Base-by-base conservation (phyloP, 805 yeast species). In the Barnettozyma wickerhamii region DNA sequence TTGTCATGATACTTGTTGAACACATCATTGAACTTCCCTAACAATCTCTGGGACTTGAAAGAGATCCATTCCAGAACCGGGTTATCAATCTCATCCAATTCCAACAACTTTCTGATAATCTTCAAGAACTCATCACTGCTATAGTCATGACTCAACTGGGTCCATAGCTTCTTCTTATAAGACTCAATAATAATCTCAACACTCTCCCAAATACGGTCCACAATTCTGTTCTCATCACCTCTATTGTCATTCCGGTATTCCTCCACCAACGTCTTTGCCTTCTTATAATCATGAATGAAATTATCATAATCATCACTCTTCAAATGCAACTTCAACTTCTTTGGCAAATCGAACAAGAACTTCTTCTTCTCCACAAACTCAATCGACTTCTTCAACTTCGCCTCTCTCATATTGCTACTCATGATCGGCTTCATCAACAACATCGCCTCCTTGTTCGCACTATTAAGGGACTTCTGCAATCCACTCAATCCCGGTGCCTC, bases 61-160 rank as follows among this genome's bases (percentile, higher is more conserved):
- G 71, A 64, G 21, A 84, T 69, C 79, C 88, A 84, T 39, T 72
- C 77, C 18, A 69, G 56, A 6, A 83, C 74, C 5, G 91, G 91
- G 54, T 78, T 81, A 41, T 76, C 80, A 34, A 66, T 71, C 3
- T 74, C 71, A n/a, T 80, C 83, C 26, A 84, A 62, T 46, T 82
- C 86, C 33, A 80, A 58, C 26, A 84, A 63, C 48, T 73, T 75
- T n/a, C 72, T 67, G 19, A 82, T 72, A 10, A 70, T 53, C 10
- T 67, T 63, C 17, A 73, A 51, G 43, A 74, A 70, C 3, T 38
- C 43, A n/a, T 47, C 51, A 18, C 38, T 41, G 15, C 37, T 33
- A 10, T 40, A 50, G 19, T 46, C 48, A 10, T 42, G 44, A 19
- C 40, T 46, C 33, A 84, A 63, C 33, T 63, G 61, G 14, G 65